phyloP scores from a whole-genome alignment of 176 grass and related monocot genomes.

The Otatea glauca region DNA sequence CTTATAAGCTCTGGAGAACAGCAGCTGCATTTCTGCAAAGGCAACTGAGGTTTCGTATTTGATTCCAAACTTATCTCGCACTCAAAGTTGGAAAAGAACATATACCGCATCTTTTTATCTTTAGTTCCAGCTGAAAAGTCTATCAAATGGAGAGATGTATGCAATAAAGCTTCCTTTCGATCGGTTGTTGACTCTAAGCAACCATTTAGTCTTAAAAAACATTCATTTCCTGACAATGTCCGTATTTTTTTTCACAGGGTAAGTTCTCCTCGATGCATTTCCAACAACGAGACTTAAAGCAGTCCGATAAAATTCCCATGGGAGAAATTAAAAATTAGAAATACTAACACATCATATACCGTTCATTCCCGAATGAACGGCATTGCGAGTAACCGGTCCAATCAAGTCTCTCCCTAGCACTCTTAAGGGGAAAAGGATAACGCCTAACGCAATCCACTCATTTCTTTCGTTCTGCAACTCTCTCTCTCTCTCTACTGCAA shows the following conservation, averaged over 20 bases:
- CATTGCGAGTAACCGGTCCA: too few relatives aligned
- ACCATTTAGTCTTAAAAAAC: background rate
- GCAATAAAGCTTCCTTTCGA: background rate
- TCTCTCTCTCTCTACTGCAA: too few relatives aligned
- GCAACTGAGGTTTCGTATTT: background rate
- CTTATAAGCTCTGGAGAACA: background rate
- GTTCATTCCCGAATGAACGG: too few relatives aligned
- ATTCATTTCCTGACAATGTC: background rate
- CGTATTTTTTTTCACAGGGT: too few relatives aligned
- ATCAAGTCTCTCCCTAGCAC: too few relatives aligned
- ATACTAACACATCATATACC: too few relatives aligned
- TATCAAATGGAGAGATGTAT: background rate
- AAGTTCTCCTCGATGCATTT: too few relatives aligned
- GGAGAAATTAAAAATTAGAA: too few relatives aligned
- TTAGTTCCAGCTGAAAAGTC: slow-evolving; percentile 13
- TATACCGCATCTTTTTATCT: slow-evolving; percentile 13
- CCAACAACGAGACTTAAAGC: too few relatives aligned
- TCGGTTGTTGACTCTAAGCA: background rate
- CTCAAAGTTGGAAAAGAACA: background rate
- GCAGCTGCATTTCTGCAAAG: background rate
- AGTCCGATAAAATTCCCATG: background rate
- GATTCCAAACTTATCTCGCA: slow-evolving; percentile 22
- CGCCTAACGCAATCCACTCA: too few relatives aligned
- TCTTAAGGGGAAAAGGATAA: too few relatives aligned
- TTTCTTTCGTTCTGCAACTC: too few relatives aligned